Evolutionary conservation across 1,139 yeast genomes (phyloP), one percentile per base, ranked within the genome.

Genomic region (Blastobotrys persicus): DNA sequence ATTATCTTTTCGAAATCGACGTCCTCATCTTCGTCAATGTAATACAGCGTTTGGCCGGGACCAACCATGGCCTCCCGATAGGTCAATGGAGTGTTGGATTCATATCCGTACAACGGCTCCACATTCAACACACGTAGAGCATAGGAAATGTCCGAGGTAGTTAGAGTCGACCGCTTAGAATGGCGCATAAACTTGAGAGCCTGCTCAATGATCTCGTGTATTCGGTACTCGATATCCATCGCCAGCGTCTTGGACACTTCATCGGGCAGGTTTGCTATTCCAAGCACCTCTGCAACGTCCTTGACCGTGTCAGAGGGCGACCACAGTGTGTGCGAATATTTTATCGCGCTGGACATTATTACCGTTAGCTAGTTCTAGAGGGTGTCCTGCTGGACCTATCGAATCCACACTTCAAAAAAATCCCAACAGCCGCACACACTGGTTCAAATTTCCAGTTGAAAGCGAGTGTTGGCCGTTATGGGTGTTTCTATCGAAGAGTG

Each of bases 191-290:
- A 91, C 67, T 92, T 94, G 51, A 86, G 81, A 18, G 98, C 98
- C 54, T 94, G 95, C 68, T 92, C 98, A 52, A 92, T 74, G 42
- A 94, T 87, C 69, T 94, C 98, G 66, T 92, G 94, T 55, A 94
- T 88, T 57, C 98, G 79, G 66, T 94, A 94, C 70, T 94, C 99
- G 28, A 92, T 95, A 67, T 94, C 99, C 98, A 94, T 92, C 4
- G 99, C 98, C 53, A 94, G 73, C 55, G 94, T 88, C 62, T 88
- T 88, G 47, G 96, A 87, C 1, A 94, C 95, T 55, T 94, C 98
- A 53, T 92, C 98, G 18, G 89, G 88, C 42, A 92, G 72, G 53
- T 78, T 84, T 6, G 75, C 67, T 38, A 92, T 77, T 1, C 98
- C 98, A 17, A 92, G 74, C 2, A 89, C 80, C 62, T 92, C 98